Evolutionary conservation across 345 rosid genomes (phyloP).

Genomic region (Arabis alpina): DNA sequence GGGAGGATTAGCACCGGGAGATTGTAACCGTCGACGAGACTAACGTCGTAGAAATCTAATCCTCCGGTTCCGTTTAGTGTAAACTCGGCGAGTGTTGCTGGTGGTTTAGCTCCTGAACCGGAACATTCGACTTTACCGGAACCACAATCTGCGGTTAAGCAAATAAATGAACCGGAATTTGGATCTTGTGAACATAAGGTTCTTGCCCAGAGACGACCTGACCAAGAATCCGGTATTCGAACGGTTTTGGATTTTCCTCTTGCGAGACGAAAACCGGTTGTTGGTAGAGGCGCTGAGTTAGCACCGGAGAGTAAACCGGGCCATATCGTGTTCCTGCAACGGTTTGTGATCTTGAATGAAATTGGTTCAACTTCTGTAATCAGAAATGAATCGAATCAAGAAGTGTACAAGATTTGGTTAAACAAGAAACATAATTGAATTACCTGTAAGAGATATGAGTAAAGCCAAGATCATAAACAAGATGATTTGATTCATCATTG

Average conservation of each 20-base stretch:
- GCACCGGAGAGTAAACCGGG: slow-evolving; percentile 91
- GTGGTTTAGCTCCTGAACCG: slow-evolving; percentile 77
- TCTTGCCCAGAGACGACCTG: slow-evolving; percentile 91
- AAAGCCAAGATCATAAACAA: slow-evolving; percentile 33
- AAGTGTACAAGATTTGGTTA: background rate
- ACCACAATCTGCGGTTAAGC: slow-evolving; percentile 84
- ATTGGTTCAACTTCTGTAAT: slow-evolving; percentile 50
- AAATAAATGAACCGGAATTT: slow-evolving; percentile 52
- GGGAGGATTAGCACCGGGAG: slow-evolving; percentile 70
- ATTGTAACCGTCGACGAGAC: slow-evolving; percentile 77
- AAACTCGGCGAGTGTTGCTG: slow-evolving; percentile 91
- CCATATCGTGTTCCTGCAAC: slow-evolving; percentile 79
- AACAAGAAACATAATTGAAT: background rate
- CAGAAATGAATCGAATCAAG: background rate
- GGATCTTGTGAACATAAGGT: slow-evolving; percentile 56
- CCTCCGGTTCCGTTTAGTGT: slow-evolving; percentile 76
- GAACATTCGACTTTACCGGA: slow-evolving; percentile 67
- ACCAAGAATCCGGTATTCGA: slow-evolving; percentile 66
- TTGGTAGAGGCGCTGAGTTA: slow-evolving; percentile 61
- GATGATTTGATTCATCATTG: slow-evolving; percentile 47
- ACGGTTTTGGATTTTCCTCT: slow-evolving; percentile 66
- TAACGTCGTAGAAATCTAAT: slow-evolving; percentile 81
- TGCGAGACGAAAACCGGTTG: slow-evolving; percentile 74
- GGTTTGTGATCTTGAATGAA: slow-evolving; percentile 73
- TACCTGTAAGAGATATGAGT: slow-evolving; percentile 52